phyloP scores from a whole-genome alignment of 148 eudicot species.

The Rhododendron griersonianum region DNA sequence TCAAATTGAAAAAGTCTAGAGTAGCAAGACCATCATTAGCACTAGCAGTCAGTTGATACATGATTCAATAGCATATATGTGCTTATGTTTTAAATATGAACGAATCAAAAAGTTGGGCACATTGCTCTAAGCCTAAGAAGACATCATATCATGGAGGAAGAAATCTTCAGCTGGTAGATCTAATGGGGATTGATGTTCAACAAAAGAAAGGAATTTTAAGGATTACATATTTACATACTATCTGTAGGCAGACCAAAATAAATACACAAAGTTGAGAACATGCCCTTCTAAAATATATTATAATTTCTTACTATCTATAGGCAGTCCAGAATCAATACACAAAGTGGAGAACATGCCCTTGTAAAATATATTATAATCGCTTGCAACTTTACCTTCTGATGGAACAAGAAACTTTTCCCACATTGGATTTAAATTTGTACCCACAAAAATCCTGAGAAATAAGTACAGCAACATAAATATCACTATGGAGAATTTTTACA shows the following conservation, averaged over 20 bases:
- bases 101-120: not conserved
- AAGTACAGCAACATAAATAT: conserved; percentile 12
- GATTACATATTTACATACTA: not conserved
- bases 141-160: not conserved
- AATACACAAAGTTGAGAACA: not conserved
- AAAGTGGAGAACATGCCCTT: not conserved
- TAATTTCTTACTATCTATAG: not conserved
- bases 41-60: not conserved
- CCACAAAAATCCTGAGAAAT: conserved; percentile 76
- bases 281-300: not conserved
- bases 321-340: not conserved
- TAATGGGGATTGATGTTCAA: not conserved
- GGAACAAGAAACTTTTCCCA: conserved; percentile 83
- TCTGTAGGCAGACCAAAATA: not conserved
- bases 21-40: not conserved
- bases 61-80: not conserved
- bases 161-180: not conserved
- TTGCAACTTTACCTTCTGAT: conserved; percentile 61
- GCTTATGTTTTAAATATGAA: not conserved
- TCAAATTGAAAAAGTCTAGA: not conserved
- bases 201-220: not conserved
- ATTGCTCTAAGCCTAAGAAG: not conserved
- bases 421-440: conserved; percentile 79
- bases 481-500: conserved; percentile 3
- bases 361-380: not conserved